A percentile compares a stretch with the other conserved stretches of the same genome.
Conservation (phyloP, 1,284 basidiomycete species). For the Bjerkandera adusta region DNA sequence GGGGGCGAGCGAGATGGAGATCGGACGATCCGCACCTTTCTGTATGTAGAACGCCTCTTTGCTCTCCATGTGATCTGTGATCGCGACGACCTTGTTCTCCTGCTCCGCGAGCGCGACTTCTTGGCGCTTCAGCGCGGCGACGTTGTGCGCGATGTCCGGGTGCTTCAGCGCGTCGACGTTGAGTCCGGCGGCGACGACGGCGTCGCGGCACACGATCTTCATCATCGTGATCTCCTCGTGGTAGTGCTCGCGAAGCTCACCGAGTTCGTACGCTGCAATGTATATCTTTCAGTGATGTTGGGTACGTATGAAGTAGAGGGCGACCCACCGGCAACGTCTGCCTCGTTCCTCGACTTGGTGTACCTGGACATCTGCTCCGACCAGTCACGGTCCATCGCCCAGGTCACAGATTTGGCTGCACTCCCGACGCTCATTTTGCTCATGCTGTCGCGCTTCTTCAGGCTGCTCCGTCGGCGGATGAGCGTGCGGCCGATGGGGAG, state of each 20-base stretch:
- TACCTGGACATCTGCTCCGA: slow-evolving; percentile 55
- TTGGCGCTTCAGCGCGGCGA: slow-evolving; percentile 16
- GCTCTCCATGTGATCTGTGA: slow-evolving; percentile 53
- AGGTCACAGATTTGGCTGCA: slow-evolving; percentile 65
- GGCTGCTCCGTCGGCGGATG: slow-evolving; percentile 55
- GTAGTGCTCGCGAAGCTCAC: slow-evolving; percentile 51
- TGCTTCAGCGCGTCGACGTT: slow-evolving; percentile 27
- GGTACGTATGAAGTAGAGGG: neutral
- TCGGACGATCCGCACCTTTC: slow-evolving; percentile 49
- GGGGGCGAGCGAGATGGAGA: too few relatives aligned
- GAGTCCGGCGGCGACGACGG: slow-evolving; percentile 51
- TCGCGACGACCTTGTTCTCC: slow-evolving; percentile 47
- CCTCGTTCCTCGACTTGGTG: slow-evolving; percentile 48
- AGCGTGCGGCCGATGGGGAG: slow-evolving; percentile 29
- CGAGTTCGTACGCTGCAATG: slow-evolving; percentile 50
- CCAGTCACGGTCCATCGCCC: slow-evolving; percentile 66
- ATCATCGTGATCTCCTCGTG: slow-evolving; percentile 58
- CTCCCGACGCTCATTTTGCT: slow-evolving; percentile 50
- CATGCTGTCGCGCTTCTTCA: slow-evolving; percentile 48
- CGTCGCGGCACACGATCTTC: slow-evolving; percentile 50
- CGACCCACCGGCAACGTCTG: slow-evolving; percentile 56
- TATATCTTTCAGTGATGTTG: neutral
- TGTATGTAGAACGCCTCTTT: slow-evolving; percentile 55
- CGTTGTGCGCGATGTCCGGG: too few relatives aligned
- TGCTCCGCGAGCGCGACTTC: slow-evolving; percentile 54